Base-by-base conservation (phyloP, 345 rosid species). In the Eucalyptus pauciflora region DNA sequence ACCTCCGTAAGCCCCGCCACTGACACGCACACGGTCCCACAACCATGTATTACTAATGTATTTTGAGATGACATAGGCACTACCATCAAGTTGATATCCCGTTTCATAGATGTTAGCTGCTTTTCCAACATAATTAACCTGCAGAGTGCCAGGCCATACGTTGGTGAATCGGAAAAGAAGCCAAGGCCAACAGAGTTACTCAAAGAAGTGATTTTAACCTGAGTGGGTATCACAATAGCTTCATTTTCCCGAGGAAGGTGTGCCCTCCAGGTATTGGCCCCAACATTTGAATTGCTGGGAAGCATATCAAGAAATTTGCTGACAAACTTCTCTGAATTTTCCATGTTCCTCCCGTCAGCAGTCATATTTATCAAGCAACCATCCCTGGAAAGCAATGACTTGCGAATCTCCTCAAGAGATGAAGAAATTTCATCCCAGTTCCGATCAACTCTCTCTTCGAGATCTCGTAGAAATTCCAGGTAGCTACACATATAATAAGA, bases 1-100 rank as follows among this genome's bases (percentile, higher is more conserved):
- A 81, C 99, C 99, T 86, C 99, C 99, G 92, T 98, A 98, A 87
- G 99, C 99, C 87, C 99, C 99, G 49, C 99, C 99, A 50, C 99
- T 96, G 56, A 97, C 98, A 88, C 99, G 97, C 87, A 97, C 98
- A 85, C 98, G 96, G 88, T 98, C 98, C 99, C 99, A 98, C 94
- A 98, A 92, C 99, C 99, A 98, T 79, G 99, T 94, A 62, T 94
- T 95, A 89, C 96, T 96, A 86, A 98, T 96, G 91, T 96, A 89
- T 90, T 96, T 97, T 86, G 99, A 97, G 91, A 98, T 95, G 52
- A 98, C 99, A 92, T 98, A 96, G 45, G 98, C 95, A 93, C 99
- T 98, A 88, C 99, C 99, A 83, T 90, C 91, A 50, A 96, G 97
- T 92, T 95, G 90, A 91, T 98, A 98, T 50, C 99, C 99, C 3